A percentile compares a stretch with the other conserved stretches of the same genome.
These are phyloP conservation scores for Aspergillus cristatus DNA, from an alignment of 495 filamentous ascomycete species.

Conservation along the genomic window DNA sequence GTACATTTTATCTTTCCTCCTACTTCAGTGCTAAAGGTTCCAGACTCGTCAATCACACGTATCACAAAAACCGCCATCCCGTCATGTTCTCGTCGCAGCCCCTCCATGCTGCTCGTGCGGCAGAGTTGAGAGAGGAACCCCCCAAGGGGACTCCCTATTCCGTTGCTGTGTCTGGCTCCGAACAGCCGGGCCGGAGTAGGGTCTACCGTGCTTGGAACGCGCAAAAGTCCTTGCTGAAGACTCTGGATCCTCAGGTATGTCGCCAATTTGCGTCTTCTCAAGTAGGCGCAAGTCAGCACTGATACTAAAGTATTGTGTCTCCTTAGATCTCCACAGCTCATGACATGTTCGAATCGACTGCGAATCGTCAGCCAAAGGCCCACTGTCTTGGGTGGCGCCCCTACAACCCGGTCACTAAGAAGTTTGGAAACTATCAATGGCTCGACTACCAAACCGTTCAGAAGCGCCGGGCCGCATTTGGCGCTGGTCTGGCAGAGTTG, in stretches of 20 bases:
- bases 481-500: slow-evolving; percentile 76
- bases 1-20: too few relatives aligned
- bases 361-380: slow-evolving; percentile 49
- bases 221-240: slow-evolving; percentile 60
- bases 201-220: slow-evolving; percentile 81
- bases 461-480: slow-evolving; percentile 71
- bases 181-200: slow-evolving; percentile 59
- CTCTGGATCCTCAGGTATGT: slow-evolving; percentile 61
- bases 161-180: slow-evolving; percentile 62
- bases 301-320: not conserved
- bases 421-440: slow-evolving; percentile 75
- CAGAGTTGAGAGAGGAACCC: slow-evolving; percentile 32
- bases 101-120: slow-evolving; percentile 31
- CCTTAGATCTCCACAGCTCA: slow-evolving; percentile 58
- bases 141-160: slow-evolving; percentile 40
- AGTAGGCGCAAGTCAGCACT: not conserved
- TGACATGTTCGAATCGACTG: slow-evolving; percentile 68
- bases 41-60: too few relatives aligned
- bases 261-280: not conserved
- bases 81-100: slow-evolving; percentile 37
- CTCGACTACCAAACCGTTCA: slow-evolving; percentile 74
- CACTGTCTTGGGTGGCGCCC: slow-evolving; percentile 73
- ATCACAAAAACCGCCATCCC: too few relatives aligned
- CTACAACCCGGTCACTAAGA: slow-evolving; percentile 67
- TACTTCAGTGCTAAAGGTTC: too few relatives aligned